Evolutionary conservation across 495 filamentous ascomycete genomes (phyloP).

Genomic region (Pseudevernia furfuracea): DNA sequence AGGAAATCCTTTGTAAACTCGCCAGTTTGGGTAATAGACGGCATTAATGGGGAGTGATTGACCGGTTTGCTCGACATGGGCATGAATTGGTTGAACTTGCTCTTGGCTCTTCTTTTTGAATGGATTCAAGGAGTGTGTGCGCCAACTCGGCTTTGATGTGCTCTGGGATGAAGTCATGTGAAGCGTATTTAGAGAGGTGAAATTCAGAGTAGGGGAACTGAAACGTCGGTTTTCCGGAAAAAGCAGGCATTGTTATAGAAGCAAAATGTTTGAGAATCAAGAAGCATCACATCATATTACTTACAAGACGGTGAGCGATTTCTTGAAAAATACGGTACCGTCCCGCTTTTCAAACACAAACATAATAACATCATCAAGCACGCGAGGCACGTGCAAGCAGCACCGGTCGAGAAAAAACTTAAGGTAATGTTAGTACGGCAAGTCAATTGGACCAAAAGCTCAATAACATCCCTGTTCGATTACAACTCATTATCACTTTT

Average conservation of each 20-base stretch:
- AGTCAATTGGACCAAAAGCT: too few species aligned
- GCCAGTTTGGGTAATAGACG: constrained; percentile 63
- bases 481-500: too few species aligned
- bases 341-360: too few species aligned
- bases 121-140: constrained; percentile 5
- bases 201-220: neutral
- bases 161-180: constrained; percentile 9
- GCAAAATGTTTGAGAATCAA: neutral
- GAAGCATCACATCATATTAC: too few species aligned
- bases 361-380: too few species aligned
- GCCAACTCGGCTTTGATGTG: neutral
- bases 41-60: constrained; percentile 18
- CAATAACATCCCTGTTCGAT: too few species aligned
- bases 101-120: constrained; percentile 10
- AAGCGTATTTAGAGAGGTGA: neutral
- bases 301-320: too few species aligned
- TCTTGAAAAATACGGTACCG: too few species aligned
- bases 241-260: neutral
- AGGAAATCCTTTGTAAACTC: constrained; percentile 67
- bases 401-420: too few species aligned
- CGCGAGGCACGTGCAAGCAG: too few species aligned
- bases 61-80: neutral
- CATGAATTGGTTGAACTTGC: neutral
- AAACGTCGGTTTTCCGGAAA: neutral
- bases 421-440: too few species aligned